Percentiles rank a stretch among this genome's conserved stretches.
These are phyloP conservation scores for Talaromyces sp. DNA, from an alignment of 2,329 filamentous ascomycete species.

Conservation along the genomic window DNA sequence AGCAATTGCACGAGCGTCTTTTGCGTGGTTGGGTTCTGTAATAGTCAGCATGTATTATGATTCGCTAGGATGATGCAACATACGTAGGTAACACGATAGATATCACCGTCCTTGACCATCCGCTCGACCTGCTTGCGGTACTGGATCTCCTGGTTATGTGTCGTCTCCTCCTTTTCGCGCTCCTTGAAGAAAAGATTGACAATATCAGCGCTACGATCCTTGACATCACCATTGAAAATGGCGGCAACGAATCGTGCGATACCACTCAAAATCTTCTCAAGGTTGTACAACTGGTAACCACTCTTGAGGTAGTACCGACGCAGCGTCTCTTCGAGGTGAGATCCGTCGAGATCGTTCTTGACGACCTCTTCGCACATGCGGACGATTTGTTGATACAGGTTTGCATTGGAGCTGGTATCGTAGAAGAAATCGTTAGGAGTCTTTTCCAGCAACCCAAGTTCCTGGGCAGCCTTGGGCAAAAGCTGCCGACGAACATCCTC, in stretches of 20 bases:
- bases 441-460: slow-evolving; percentile 79
- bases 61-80: slow-evolving; percentile 40
- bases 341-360: slow-evolving; percentile 74
- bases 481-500: slow-evolving; percentile 70
- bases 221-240: slow-evolving; percentile 81
- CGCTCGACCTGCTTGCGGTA: slow-evolving; percentile 91
- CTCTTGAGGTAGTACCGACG: slow-evolving; percentile 86
- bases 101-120: slow-evolving; percentile 84
- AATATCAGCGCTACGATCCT: slow-evolving; percentile 91
- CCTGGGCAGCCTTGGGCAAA: slow-evolving; percentile 72
- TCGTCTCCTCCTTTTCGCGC: slow-evolving; percentile 77
- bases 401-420: slow-evolving; percentile 59
- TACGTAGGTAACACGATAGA: slow-evolving; percentile 89
- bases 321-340: slow-evolving; percentile 81
- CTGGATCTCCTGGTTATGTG: slow-evolving; percentile 82
- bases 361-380: slow-evolving; percentile 84
- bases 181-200: slow-evolving; percentile 81
- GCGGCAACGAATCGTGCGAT: slow-evolving; percentile 74
- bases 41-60: neutral
- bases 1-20: slow-evolving; percentile 76
- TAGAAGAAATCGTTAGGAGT: slow-evolving; percentile 70
- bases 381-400: slow-evolving; percentile 81
- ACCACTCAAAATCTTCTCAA: slow-evolving; percentile 80
- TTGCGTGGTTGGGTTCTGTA: slow-evolving; percentile 60
- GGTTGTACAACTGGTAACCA: slow-evolving; percentile 90